These are phyloP conservation scores for Tetrapisispora namnaoensis DNA, from an alignment of 805 yeast genomes.

Conservation along the genomic window DNA sequence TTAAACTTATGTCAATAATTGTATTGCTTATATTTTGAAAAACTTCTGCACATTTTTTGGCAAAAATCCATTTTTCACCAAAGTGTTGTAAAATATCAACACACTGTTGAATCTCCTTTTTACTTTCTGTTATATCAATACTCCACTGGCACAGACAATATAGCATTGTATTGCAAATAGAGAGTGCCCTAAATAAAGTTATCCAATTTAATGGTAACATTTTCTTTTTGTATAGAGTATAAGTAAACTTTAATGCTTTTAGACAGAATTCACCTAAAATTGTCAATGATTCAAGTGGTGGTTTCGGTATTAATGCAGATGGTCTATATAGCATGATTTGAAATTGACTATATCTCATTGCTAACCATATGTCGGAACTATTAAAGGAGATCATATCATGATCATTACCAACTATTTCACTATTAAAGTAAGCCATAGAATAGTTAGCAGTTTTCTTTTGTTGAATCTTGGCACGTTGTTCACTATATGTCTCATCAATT, in stretches of 20 bases:
- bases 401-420: constrained; percentile 7
- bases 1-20: constrained; percentile 36
- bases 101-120: constrained; percentile 37
- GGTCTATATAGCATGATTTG: constrained; percentile 41
- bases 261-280: constrained; percentile 37
- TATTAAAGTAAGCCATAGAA: constrained; percentile 5
- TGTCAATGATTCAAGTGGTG: constrained; percentile 33
- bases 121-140: constrained; percentile 37
- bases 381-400: constrained; percentile 24
- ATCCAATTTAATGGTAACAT: constrained; percentile 43
- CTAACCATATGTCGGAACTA: constrained; percentile 29
- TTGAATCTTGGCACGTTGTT: constrained; percentile 19
- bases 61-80: constrained; percentile 39
- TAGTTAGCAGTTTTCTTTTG: constrained; percentile 8
- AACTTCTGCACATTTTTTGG: constrained; percentile 35
- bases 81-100: constrained; percentile 39
- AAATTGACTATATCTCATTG: constrained; percentile 38
- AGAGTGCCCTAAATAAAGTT: constrained; percentile 36
- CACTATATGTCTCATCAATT: constrained; percentile 22
- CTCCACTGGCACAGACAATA: constrained; percentile 40
- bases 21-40: constrained; percentile 37
- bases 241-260: constrained; percentile 38
- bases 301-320: constrained; percentile 38
- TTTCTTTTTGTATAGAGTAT: constrained; percentile 36
- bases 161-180: constrained; percentile 38